These are phyloP conservation scores for Schwanniomyces yamadae DNA, from an alignment of 805 yeast genomes.

Conservation along the genomic window DNA sequence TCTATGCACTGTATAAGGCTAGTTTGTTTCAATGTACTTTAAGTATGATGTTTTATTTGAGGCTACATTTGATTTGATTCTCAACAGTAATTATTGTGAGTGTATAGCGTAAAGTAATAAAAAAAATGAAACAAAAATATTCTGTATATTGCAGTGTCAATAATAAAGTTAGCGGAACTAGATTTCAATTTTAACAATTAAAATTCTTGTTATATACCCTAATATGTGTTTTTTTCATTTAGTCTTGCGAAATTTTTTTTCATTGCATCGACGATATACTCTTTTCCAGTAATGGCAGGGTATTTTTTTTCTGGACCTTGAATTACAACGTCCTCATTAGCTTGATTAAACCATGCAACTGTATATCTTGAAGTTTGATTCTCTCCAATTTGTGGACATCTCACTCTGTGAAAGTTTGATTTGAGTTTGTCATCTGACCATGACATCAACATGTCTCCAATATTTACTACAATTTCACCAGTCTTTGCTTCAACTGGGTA, in stretches of 20 bases:
- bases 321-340: constrained; percentile 23
- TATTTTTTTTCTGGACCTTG: constrained; percentile 16
- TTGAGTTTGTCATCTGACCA: constrained; percentile 31
- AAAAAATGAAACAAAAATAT: too few relatives aligned
- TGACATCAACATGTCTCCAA: constrained; percentile 40
- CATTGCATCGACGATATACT: constrained; percentile 34
- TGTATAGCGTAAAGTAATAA: too few relatives aligned
- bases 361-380: constrained; percentile 28
- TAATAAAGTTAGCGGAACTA: too few relatives aligned
- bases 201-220: too few relatives aligned
- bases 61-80: too few relatives aligned
- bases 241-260: constrained; percentile 26
- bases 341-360: constrained; percentile 35
- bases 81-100: too few relatives aligned
- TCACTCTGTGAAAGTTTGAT: constrained; percentile 35
- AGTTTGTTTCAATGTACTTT: too few relatives aligned
- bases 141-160: too few relatives aligned
- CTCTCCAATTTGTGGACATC: constrained; percentile 25
- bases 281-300: constrained; percentile 23
- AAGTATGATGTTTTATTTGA: too few relatives aligned
- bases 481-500: constrained; percentile 30
- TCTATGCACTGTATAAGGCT: too few relatives aligned
- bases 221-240: too few relatives aligned
- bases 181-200: too few relatives aligned
- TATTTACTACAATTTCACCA: constrained; percentile 35